Evolutionary conservation across 1,139 yeast species (phyloP), one percentile per base, ranked within the genome.

Genomic region (Yamadazyma trypodendri): DNA sequence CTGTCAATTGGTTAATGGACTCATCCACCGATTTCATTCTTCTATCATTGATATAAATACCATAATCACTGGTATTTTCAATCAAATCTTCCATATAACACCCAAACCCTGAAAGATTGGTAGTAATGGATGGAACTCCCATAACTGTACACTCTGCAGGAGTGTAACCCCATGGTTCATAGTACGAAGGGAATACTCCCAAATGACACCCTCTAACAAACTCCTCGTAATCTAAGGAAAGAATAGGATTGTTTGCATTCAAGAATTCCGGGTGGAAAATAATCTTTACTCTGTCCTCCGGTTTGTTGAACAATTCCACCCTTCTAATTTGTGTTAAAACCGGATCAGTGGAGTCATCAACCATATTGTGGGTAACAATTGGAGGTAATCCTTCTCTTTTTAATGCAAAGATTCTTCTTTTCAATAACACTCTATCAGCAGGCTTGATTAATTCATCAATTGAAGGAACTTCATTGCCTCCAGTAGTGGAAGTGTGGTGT

Each of bases 141-240:
- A 92, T 92, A 25, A 92, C 98, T 1, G 98, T 92, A 71, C 98
- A 92, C 61, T 92, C 98, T 9, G 97, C 97, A 9, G 98, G 98
- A 5, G 98, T 92, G 64, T 92, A 92, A 25, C 98, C 98, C 98
- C 98, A 92, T 6, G 98, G 98, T 65, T 92, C 98, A 58, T 92
- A 92, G 65, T 92, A 92, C 0, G 97, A 88, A 36, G 98, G 98
- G 82, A 92, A 92, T 36, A 92, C 96, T 60, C 98, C 98, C 67
- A 92, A 72, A 63, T 92, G 97, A 62, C 97, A 90, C 44, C 98
- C 98, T 54, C 98, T 80, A 27, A 92, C 98, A 63, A 92, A 92
- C 60, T 92, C 98, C 56, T 92, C 98, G 60, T 92, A 92, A 62
- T 92, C 98, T 45, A 92, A 71, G 12, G 96, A 85, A 55, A 92